phyloP scores from a whole-genome alignment of 768 basidiomycete species.

The Tephrocybe rancida region DNA sequence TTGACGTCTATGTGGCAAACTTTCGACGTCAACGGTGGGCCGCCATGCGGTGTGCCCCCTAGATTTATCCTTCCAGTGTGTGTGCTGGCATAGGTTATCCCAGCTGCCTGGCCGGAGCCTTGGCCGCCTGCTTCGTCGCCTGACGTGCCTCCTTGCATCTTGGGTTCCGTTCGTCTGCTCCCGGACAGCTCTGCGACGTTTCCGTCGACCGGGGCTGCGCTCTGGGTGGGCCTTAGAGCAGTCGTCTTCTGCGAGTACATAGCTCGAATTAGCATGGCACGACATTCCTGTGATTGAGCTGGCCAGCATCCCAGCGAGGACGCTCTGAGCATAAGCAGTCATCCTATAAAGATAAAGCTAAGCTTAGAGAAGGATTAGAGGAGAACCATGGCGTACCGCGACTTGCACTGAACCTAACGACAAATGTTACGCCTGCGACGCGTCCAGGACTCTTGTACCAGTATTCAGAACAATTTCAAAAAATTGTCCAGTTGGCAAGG shows the following conservation, averaged over 20 bases:
- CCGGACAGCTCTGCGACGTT: constrained; percentile 3
- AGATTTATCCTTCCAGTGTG: too few species aligned
- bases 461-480: background rate
- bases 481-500: constrained; percentile 8
- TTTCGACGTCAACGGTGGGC: background rate
- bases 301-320: constrained; percentile 64
- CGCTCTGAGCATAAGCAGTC: constrained; percentile 86
- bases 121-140: background rate
- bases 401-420: constrained; percentile 37
- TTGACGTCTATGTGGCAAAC: background rate
- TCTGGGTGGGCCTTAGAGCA: background rate
- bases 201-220: background rate
- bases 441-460: constrained; percentile 21
- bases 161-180: background rate
- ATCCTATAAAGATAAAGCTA: constrained; percentile 48
- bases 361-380: constrained; percentile 1
- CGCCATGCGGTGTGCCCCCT: too few species aligned
- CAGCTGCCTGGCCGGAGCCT: background rate
- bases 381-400: constrained; percentile 39
- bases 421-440: constrained; percentile 32
- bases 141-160: background rate
- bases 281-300: constrained; percentile 25
- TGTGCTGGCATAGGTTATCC: background rate
- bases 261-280: constrained; percentile 13
- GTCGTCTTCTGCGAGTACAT: constrained; percentile 8